Base-by-base conservation (phyloP, 1,139 yeast species). In the Diutina sp. region DNA sequence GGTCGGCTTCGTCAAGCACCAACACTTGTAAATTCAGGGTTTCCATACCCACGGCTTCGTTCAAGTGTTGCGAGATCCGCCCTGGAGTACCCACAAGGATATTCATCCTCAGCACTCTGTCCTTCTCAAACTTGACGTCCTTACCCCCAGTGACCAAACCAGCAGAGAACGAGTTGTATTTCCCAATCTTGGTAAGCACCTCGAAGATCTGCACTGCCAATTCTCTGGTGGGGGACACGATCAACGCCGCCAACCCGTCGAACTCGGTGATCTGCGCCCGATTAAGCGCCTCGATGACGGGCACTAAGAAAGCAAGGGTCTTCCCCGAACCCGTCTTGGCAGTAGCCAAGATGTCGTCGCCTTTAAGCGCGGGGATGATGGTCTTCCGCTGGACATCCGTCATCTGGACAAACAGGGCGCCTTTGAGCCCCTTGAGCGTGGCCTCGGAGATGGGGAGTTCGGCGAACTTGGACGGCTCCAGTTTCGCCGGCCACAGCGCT, bases 301-400 rank as follows among this genome's bases (percentile, higher is more conserved):
- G 99, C 51, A 93, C 79, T 62, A 93, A 74, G 65, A 93, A 93
- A 4, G 98, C 96, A 59, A 93, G 71, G 0, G 99, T 93, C 68
- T 93, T 93, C 55, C 99, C 99, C 1, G 97, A 90, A 2, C 99
- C 99, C 0, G 99, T 93, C 64, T 85, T 84, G 21, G 99, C 99
- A 28, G 97, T 95, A 32, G 91, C 98, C 63, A 93, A 76, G 9
- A 93, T 71, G 71, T 95, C 99, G 55, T 83, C 78, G 0, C 95
- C 95, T 63, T 87, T 83, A 60, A 93, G 73, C 0, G 96, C 85
- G 18, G 79, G 72, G 0, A 95, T 88, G 45, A 93, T 88, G 4
- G 97, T 78, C 56, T 83, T 83, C 62, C 79, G 82, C 66, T 93
- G 99, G 58, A 93, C 89, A 58, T 88, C 97, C 0, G 99, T 93